These are phyloP conservation scores for Croton setiger DNA, from an alignment of 441 rosid species.

Conservation along the genomic window DNA sequence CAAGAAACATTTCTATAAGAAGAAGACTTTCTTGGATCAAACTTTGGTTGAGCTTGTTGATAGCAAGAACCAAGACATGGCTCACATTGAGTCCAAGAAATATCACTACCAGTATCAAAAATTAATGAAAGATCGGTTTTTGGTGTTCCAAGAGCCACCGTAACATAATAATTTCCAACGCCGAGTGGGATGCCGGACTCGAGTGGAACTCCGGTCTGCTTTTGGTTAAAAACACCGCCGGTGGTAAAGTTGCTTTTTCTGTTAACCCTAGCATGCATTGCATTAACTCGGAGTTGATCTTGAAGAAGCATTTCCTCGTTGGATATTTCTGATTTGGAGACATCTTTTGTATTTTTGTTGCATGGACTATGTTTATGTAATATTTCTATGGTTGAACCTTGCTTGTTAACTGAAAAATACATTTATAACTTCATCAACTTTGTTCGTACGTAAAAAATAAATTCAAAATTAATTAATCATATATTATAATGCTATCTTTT, in stretches of 20 bases:
- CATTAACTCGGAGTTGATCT: slow-evolving; percentile 12
- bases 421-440: neutral
- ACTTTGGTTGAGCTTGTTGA: slow-evolving; percentile 5
- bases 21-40: slow-evolving; percentile 15
- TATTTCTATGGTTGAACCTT: slow-evolving; percentile 5
- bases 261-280: slow-evolving; percentile 3
- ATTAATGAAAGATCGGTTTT: slow-evolving; percentile 37
- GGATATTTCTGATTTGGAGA: neutral
- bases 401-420: neutral
- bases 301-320: neutral
- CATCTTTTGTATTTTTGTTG: neutral
- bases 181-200: neutral
- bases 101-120: slow-evolving; percentile 75
- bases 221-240: neutral
- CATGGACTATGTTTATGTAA: slow-evolving; percentile 15
- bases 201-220: neutral
- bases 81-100: slow-evolving; percentile 76
- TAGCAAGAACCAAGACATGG: slow-evolving; percentile 37
- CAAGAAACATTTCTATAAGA: slow-evolving; percentile 20
- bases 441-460: neutral
- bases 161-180: slow-evolving; percentile 33
- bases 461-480: too few species aligned
- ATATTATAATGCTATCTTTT: too few species aligned
- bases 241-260: neutral
- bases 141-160: slow-evolving; percentile 60